These are phyloP conservation scores for Graphiopsis chlorocephala DNA, from an alignment of 2,329 filamentous ascomycete genomes.

Conservation along the genomic window DNA sequence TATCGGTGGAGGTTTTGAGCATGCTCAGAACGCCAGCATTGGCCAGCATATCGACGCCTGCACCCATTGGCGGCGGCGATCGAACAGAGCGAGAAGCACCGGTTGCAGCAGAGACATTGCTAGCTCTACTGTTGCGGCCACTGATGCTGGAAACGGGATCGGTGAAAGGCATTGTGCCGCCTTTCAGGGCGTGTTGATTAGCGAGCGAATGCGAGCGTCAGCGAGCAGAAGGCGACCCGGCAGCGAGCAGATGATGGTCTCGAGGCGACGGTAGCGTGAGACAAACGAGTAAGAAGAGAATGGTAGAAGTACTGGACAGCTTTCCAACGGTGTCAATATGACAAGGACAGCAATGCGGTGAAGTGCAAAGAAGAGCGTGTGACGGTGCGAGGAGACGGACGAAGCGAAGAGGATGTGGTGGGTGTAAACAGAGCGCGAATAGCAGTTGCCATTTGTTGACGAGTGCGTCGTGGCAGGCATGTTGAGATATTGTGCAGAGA, in stretches of 20 bases:
- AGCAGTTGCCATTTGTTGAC: neutral
- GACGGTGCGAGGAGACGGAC: conserved; percentile 10
- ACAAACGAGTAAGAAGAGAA: conserved; percentile 14
- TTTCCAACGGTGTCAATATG: conserved; percentile 32
- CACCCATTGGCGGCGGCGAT: conserved; percentile 29
- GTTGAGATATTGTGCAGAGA: neutral
- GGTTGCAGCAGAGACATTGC: conserved; percentile 42
- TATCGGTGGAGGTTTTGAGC: conserved; percentile 50
- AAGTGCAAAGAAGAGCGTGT: conserved; percentile 19
- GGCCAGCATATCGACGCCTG: conserved; percentile 33
- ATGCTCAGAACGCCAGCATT: conserved; percentile 48
- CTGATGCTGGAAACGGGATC: conserved; percentile 45
- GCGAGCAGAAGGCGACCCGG: neutral
- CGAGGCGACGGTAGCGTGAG: conserved; percentile 16
- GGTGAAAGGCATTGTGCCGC: conserved; percentile 44
- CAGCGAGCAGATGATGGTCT: conserved; percentile 19
- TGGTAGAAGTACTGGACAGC: conserved; percentile 14
- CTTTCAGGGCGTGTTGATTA: conserved; percentile 27
- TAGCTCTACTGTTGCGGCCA: conserved; percentile 48
- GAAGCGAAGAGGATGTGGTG: conserved; percentile 9
- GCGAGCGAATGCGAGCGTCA: conserved; percentile 18
- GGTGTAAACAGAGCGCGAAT: neutral
- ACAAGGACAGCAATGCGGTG: conserved; percentile 24
- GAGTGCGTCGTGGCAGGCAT: neutral
- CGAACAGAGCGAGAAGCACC: conserved; percentile 29